Evolutionary conservation across 2,329 filamentous ascomycete species (phyloP).

Genomic region (Hypoxylon sp.): DNA sequence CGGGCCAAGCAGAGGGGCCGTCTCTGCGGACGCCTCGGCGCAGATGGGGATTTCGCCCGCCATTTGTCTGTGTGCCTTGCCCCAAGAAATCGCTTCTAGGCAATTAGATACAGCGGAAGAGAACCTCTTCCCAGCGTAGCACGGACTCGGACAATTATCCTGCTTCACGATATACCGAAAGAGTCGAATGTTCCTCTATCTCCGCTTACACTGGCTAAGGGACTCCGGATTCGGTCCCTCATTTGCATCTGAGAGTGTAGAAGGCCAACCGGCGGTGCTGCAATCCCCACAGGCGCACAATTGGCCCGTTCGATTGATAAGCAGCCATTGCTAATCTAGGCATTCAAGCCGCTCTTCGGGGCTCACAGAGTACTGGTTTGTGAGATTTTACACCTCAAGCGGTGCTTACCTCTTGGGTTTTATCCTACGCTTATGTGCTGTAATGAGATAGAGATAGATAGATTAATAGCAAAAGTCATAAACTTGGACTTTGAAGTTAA

Average conservation of each 20-base stretch:
- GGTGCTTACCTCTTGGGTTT: too few relatives aligned
- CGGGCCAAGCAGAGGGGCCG: slow-evolving; percentile 45
- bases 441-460: too few relatives aligned
- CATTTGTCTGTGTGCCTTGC: slow-evolving; percentile 26
- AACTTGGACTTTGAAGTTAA: neutral
- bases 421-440: too few relatives aligned
- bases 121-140: neutral
- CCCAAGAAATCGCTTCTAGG: slow-evolving; percentile 7
- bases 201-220: neutral
- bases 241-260: slow-evolving; percentile 21
- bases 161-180: neutral
- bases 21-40: slow-evolving; percentile 42
- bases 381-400: neutral
- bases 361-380: neutral
- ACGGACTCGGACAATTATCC: neutral
- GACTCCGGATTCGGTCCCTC: slow-evolving; percentile 4
- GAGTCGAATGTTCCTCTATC: neutral
- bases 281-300: slow-evolving; percentile 31
- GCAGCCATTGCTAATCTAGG: slow-evolving; percentile 21
- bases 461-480: neutral
- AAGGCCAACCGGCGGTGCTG: neutral
- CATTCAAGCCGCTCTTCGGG: neutral
- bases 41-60: slow-evolving; percentile 23
- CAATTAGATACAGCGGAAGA: neutral
- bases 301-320: slow-evolving; percentile 24